Base-by-base conservation (phyloP, 129 eudicot genomes). In the Centaurea solstitialis region DNA sequence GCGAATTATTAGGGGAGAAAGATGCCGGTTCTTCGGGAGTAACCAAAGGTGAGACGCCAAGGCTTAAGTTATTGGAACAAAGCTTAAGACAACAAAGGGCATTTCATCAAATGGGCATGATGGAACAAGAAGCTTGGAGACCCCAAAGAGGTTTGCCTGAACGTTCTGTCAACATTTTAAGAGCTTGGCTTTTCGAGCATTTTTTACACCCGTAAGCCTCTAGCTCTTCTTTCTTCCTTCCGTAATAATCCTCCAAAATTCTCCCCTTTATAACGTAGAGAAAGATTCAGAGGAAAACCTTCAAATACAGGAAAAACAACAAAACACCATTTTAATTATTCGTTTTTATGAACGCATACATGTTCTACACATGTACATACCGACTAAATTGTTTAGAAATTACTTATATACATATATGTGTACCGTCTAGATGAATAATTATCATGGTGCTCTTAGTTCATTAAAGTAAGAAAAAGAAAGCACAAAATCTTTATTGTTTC, bases 181-280 rank as follows among this genome's bases (percentile, higher is more conserved):
- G 99, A 83, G 98, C 99, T 76, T 96, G 99, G 99, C 99, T 96
- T 85, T 96, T 96, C 45, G 99, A 96, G 83, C 99, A 96, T 80
- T 96, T 96, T 64, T 88, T 96, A 41, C 97, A 96, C 86, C 99
- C 99, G 99, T 96, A 91, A 81, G 99, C 92, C 67, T 10, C 20
- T 21, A 8, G 3, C 38, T 15, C 15, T 72, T 67, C 45, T 7
- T 22, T 7, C 21, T 74, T 4, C 21, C 72, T 62, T 37, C 9
- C 65, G 23, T 76, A 24, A 68, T 78, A 78, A 28, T 13, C 59
- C 65, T 57, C 23, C 65, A 57, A 57, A 57, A n/a, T 22, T 72
- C 59, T 24, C 21, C 11, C 22, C 15, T 53, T 53, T 50, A 4
- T 6, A 50, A 9, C 6, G 6, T 50, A 50, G 35, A 30, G 1